These are phyloP conservation scores for Salisapilia sapeloensis DNA, from an alignment of 352 stramenopile species.

Conservation along the genomic window DNA sequence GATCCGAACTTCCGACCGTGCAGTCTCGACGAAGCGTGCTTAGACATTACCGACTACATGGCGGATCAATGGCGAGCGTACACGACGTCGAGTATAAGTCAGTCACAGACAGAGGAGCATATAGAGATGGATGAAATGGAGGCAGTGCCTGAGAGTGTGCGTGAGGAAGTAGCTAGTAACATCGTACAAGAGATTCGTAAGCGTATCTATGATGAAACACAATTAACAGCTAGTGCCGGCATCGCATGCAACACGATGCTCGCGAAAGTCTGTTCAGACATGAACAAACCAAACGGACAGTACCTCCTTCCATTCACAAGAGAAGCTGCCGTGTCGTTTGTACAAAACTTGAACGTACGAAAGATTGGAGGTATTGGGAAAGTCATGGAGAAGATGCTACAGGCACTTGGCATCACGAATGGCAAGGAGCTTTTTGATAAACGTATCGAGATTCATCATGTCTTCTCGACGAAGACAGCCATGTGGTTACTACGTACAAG, in stretches of 20 bases:
- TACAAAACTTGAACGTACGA: constrained; percentile 72
- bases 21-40: constrained; percentile 90
- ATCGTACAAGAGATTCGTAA: constrained; percentile 75
- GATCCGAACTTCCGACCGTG: constrained; percentile 84
- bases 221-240: constrained; percentile 89
- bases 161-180: constrained; percentile 18
- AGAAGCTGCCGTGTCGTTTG: constrained; percentile 69
- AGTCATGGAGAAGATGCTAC: constrained; percentile 90
- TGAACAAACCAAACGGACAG: constrained; percentile 95
- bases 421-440: constrained; percentile 56
- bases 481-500: constrained; percentile 52
- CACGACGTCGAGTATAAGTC: constrained; percentile 1
- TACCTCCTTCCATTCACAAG: constrained; percentile 74
- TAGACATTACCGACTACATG: constrained; percentile 88
- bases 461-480: constrained; percentile 53
- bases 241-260: constrained; percentile 85
- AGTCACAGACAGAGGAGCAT: not conserved
- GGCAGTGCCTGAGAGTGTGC: constrained; percentile 4
- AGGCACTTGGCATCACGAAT: constrained; percentile 67
- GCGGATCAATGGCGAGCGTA: constrained; percentile 34
- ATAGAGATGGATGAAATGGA: constrained; percentile 1
- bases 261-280: constrained; percentile 91
- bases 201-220: constrained; percentile 69
- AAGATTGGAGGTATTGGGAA: constrained; percentile 93
- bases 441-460: constrained; percentile 33